These are phyloP conservation scores for Talaromyces sp. DNA, from an alignment of 2,329 filamentous ascomycete species.

Conservation along the genomic window DNA sequence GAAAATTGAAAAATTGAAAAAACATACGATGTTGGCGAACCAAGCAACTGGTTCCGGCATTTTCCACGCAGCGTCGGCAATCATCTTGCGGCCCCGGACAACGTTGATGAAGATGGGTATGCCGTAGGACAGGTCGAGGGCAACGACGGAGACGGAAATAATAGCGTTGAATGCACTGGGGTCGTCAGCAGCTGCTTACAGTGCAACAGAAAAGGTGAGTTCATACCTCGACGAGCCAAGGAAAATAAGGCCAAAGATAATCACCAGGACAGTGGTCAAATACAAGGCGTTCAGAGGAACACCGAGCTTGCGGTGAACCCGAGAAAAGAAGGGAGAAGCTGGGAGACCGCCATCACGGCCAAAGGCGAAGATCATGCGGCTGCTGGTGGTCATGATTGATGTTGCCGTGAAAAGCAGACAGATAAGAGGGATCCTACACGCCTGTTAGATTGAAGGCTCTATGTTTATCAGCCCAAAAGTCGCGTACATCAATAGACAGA, in stretches of 20 bases:
- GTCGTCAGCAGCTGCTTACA: slow-evolving; percentile 14
- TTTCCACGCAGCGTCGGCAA: slow-evolving; percentile 57
- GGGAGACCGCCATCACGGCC: slow-evolving; percentile 62
- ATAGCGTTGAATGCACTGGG: slow-evolving; percentile 65
- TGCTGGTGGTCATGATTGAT: slow-evolving; percentile 61
- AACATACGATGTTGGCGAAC: slow-evolving; percentile 51
- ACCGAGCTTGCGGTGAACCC: slow-evolving; percentile 55
- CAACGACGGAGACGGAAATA: slow-evolving; percentile 64
- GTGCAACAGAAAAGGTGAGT: neutral
- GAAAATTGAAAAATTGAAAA: neutral
- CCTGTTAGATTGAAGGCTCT: neutral
- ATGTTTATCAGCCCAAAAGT: neutral
- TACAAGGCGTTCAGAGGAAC: slow-evolving; percentile 63
- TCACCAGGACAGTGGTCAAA: slow-evolving; percentile 55
- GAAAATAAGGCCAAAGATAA: slow-evolving; percentile 66
- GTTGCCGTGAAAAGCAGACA: slow-evolving; percentile 61
- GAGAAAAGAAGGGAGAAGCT: slow-evolving; percentile 54
- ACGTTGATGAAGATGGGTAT: slow-evolving; percentile 69
- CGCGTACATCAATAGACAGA: slow-evolving; percentile 56
- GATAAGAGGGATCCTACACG: slow-evolving; percentile 50
- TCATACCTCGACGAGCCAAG: slow-evolving; percentile 51
- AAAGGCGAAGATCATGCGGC: slow-evolving; percentile 64
- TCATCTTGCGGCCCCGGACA: slow-evolving; percentile 58
- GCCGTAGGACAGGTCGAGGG: slow-evolving; percentile 66
- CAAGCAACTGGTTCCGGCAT: slow-evolving; percentile 53